These are phyloP conservation scores for Fremontodendron californicum DNA, from an alignment of 345 rosid genomes.

Conservation along the genomic window DNA sequence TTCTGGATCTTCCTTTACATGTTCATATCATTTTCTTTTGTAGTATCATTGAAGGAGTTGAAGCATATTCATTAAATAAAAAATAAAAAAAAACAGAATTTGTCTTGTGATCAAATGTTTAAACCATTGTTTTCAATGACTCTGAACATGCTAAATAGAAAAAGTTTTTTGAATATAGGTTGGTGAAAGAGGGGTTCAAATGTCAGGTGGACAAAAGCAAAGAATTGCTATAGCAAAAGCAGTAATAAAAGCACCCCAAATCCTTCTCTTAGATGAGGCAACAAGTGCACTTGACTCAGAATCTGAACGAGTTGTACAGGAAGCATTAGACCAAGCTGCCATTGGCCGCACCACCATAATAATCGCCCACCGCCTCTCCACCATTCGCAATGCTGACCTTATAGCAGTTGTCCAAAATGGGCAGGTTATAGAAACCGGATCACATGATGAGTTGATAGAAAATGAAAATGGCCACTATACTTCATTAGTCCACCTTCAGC, in stretches of 20 bases:
- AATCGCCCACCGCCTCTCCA: conserved; percentile 76
- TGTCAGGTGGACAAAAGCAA: conserved; percentile 89
- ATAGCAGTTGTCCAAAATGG: conserved; percentile 56
- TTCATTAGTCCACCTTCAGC: conserved; percentile 53
- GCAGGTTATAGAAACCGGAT: conserved; percentile 50
- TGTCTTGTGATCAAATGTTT: no score
- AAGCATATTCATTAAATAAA: not conserved
- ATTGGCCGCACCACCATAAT: conserved; percentile 67
- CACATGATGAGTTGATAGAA: conserved; percentile 55
- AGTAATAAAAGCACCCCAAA: conserved; percentile 57
- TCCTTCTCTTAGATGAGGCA: conserved; percentile 78
- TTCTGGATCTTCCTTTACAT: not conserved
- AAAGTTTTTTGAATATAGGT: conserved; percentile 38
- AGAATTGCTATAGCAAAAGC: conserved; percentile 82
- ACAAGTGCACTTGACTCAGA: conserved; percentile 77
- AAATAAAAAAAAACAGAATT: not conserved
- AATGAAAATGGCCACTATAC: conserved; percentile 47
- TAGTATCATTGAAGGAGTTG: not conserved
- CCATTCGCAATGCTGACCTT: conserved; percentile 60
- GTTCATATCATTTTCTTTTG: not conserved
- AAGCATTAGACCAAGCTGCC: conserved; percentile 60
- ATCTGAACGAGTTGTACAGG: conserved; percentile 71
- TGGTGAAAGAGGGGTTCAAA: conserved; percentile 76
- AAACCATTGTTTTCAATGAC: not conserved
- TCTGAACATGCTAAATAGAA: not conserved